Evolutionary conservation across 768 basidiomycete species (phyloP).

Genomic region (Mycena indigotica): DNA sequence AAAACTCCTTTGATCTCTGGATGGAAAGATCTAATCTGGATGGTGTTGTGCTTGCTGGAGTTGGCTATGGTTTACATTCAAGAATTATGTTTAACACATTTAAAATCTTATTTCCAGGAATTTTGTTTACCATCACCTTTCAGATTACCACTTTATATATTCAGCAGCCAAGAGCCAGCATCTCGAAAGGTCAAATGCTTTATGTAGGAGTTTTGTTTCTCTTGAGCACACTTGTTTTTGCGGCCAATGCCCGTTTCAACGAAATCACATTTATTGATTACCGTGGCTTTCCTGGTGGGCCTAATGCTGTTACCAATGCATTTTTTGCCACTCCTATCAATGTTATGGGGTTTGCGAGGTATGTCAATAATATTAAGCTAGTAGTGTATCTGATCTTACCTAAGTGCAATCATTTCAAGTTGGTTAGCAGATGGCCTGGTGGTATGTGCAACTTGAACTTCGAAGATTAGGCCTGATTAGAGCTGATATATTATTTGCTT

Average conservation of each 20-base stretch:
- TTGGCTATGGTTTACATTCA: no score
- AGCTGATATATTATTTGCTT: background rate
- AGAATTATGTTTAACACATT: no score
- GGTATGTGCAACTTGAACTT: no score
- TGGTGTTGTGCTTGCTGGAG: background rate
- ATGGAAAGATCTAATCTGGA: slow-evolving; percentile 7
- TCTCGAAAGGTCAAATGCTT: background rate
- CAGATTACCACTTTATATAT: background rate
- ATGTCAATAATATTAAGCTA: no score
- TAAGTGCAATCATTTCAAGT: slow-evolving; percentile 25
- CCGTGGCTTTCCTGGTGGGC: background rate
- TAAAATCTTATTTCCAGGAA: no score
- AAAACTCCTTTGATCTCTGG: slow-evolving; percentile 5
- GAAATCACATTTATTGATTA: background rate
- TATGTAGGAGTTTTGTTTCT: background rate
- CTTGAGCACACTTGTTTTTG: background rate
- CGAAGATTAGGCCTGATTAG: no score
- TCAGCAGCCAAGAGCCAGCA: background rate
- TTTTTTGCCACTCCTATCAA: no score
- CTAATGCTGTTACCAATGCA: background rate
- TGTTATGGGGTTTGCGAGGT: no score
- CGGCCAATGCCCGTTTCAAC: background rate
- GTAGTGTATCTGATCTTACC: no score
- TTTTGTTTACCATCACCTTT: background rate
- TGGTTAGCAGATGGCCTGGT: slow-evolving; percentile 31